Evolutionary conservation across 2,329 filamentous ascomycete genomes (phyloP).

Genomic region (Beauveria sp.): DNA sequence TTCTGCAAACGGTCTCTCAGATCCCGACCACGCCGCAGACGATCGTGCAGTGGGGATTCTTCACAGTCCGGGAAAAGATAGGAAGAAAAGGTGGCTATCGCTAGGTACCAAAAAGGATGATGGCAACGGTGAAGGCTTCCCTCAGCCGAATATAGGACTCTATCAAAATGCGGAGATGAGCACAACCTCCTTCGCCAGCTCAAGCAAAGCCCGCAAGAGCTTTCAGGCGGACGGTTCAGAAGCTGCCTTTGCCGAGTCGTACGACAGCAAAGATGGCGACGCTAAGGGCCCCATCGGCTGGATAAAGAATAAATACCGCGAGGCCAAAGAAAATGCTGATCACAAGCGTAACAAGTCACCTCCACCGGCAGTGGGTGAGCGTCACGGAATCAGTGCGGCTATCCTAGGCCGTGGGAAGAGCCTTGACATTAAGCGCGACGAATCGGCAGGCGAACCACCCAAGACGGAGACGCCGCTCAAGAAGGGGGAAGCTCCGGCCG

Average conservation of each 20-base stretch:
- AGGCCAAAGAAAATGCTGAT: conserved; percentile 49
- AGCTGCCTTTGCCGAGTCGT: conserved; percentile 29
- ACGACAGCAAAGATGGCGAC: conserved; percentile 39
- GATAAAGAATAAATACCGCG: conserved; percentile 54
- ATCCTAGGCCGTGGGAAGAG: conserved; percentile 38
- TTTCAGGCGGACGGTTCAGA: conserved; percentile 46
- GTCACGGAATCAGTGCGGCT: conserved; percentile 20
- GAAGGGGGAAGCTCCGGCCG: conserved; percentile 12
- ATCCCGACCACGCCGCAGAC: conserved; percentile 61
- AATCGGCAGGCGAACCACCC: conserved; percentile 11
- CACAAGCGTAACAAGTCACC: conserved; percentile 50
- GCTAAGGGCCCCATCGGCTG: conserved; percentile 49
- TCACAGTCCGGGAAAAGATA: conserved; percentile 54
- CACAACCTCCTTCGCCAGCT: conserved; percentile 60
- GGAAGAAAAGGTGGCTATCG: conserved; percentile 64
- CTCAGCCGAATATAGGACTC: conserved; percentile 44
- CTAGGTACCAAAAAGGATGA: conserved; percentile 57
- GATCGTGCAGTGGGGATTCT: conserved; percentile 35
- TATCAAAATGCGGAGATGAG: conserved; percentile 59
- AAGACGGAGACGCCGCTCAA: neutral
- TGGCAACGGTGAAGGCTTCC: conserved; percentile 35
- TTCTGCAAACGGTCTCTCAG: conserved; percentile 72
- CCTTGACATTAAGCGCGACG: conserved; percentile 38
- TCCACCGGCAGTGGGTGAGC: conserved; percentile 27
- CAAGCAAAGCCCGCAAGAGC: conserved; percentile 40